Conservation (phyloP, 1,284 basidiomycete genomes). For the Coriolopsis trogii region DNA sequence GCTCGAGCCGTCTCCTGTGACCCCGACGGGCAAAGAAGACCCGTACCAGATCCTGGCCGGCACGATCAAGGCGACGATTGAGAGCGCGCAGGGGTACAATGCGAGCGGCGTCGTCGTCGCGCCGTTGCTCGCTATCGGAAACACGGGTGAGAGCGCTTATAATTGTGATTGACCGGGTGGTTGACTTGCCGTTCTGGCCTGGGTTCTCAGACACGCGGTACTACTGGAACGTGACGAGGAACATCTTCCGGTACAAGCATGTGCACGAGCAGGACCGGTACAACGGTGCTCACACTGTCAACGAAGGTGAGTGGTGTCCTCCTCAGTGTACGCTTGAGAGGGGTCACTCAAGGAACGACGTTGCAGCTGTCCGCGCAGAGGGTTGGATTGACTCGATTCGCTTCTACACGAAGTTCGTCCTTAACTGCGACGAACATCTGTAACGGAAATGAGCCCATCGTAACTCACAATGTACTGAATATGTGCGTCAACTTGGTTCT, state of each 20-base stretch:
- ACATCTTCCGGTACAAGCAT: constrained; percentile 50
- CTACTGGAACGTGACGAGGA: constrained; percentile 48
- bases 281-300: constrained; percentile 53
- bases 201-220: constrained; percentile 40
- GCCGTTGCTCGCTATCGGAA: constrained; percentile 43
- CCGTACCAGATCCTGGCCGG: constrained; percentile 52
- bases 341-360: neutral
- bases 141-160: constrained; percentile 28
- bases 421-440: constrained; percentile 30
- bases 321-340: neutral
- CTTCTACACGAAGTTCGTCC: constrained; percentile 31
- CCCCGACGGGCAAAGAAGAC: constrained; percentile 46
- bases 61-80: constrained; percentile 47
- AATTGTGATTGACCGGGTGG: neutral
- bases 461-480: too few species aligned
- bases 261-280: constrained; percentile 14
- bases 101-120: constrained; percentile 40
- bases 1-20: constrained; percentile 59
- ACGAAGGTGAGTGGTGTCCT: constrained; percentile 29
- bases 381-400: constrained; percentile 28
- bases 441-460: neutral
- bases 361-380: constrained; percentile 23
- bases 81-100: constrained; percentile 23
- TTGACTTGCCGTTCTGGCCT: neutral
- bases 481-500: too few species aligned